Percentiles rank a stretch among this genome's conserved stretches.
Evolutionary conservation across 257 asterid species (phyloP).

Genomic region (Anisodus acutangulus): DNA sequence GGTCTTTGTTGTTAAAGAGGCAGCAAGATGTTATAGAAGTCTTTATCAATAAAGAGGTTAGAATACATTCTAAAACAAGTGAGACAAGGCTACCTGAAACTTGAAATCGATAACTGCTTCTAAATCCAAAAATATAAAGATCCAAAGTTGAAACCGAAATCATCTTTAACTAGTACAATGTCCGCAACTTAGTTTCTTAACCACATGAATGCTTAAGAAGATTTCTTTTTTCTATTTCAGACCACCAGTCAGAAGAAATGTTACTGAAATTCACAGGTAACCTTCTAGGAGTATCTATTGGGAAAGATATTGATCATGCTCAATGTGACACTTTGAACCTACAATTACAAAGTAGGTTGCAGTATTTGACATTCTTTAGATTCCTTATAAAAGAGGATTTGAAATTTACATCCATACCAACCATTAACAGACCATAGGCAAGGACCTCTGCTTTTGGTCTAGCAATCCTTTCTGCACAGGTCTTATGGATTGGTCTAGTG

Average conservation of each 20-base stretch:
- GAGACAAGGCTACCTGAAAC: not conserved
- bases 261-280: slow-evolving; percentile 11
- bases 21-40: not conserved
- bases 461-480: slow-evolving; percentile 8
- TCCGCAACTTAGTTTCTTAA: slow-evolving; percentile 3
- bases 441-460: not conserved
- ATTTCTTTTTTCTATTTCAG: not conserved
- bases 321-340: not conserved
- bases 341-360: not conserved
- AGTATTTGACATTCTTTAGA: slow-evolving; percentile 2
- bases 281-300: not conserved
- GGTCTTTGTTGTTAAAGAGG: not conserved
- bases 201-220: not conserved
- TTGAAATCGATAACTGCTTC: not conserved
- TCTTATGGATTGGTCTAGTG: not conserved
- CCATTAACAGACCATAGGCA: not conserved
- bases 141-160: not conserved
- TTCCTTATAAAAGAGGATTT: slow-evolving; percentile 6
- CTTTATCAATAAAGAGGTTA: not conserved
- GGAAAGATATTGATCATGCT: not conserved
- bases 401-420: not conserved
- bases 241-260: slow-evolving; percentile 6
- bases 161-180: slow-evolving; percentile 8
- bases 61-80: not conserved
- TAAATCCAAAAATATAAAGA: slow-evolving; percentile 21